These are phyloP conservation scores for Strobilomyces confusus DNA, from an alignment of 768 basidiomycete genomes.

Conservation along the genomic window DNA sequence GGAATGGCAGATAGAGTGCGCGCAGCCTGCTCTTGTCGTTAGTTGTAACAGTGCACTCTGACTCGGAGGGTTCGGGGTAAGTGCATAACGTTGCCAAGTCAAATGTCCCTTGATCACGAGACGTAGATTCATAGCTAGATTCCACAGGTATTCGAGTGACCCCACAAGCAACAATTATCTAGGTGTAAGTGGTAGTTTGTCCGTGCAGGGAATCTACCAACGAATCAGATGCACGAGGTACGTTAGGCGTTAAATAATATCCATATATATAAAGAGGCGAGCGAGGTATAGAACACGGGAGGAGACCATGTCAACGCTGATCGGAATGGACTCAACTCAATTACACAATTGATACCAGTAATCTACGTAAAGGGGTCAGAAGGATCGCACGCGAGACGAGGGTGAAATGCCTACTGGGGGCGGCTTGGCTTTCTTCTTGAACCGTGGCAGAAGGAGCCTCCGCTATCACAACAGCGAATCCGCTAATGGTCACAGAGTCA, in stretches of 20 bases:
- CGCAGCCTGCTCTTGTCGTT: neutral
- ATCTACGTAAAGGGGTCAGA: neutral
- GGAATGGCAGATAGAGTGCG: neutral
- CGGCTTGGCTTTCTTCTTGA: slow-evolving; percentile 2
- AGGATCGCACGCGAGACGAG: neutral
- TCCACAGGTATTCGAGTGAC: no score
- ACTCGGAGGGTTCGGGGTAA: no score
- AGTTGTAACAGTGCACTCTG: neutral
- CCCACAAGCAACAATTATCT: no score
- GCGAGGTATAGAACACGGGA: neutral
- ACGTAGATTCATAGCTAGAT: no score
- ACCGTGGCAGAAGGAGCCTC: slow-evolving; percentile 7
- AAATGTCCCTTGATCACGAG: no score
- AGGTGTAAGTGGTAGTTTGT: no score
- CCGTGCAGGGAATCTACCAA: no score
- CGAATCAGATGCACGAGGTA: neutral
- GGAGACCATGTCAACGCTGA: neutral
- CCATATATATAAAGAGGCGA: neutral
- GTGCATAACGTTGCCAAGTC: no score
- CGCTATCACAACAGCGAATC: slow-evolving; percentile 20
- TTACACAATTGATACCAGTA: neutral
- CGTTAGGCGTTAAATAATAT: neutral
- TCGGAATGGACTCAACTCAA: neutral
- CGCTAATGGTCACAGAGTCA: slow-evolving; percentile 3
- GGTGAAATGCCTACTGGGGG: slow-evolving; percentile 13